Evolutionary conservation across 106 monocot species (phyloP), one percentile per base, ranked within the genome.

Genomic region (Allium cepa): DNA sequence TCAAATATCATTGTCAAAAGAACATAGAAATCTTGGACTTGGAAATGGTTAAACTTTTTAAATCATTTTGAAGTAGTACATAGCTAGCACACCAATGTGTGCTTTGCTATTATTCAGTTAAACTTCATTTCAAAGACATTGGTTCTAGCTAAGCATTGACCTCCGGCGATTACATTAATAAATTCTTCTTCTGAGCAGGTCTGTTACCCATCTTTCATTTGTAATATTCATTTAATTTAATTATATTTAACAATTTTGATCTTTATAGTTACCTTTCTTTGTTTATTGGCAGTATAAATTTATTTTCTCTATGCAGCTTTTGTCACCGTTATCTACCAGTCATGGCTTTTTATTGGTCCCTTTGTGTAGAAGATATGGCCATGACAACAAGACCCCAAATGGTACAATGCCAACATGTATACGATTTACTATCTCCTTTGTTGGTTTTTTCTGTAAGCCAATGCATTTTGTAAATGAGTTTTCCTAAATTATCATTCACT

Each of bases 121-220:
- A 16, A 84, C 18, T 97, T 97, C 71, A 86, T 97, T 18, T 26
- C 82, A 48, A 91, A 97, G 75, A 97, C 96, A 49, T 64, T 80
- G 52, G 62, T 78, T 56, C 72, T 97, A 66, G 84, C 86, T 60
- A 27, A 88, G 46, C 74, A 71, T 56, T 83, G 80, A 27, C 92
- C 96, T n/a, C 80, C 77, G 60, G 56, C 78, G 4, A 72, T 97
- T 69, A 92, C 72, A 81, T 62, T 97, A 28, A 92, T 97, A 53
- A 97, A 97, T 89, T 91, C 92, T 47, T 92, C 88, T 4, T 92
- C 89, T 82, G 96, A 97, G 56, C 96, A 97, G 92, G 92, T 64
- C 17, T 17, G 17, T 14, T 13, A 50, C 36, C 46, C 53, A 66
- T n/a, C 64, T 60, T 27, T 3, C 49, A 13, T 67, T 22, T 66